phyloP scores from a whole-genome alignment of 2,329 filamentous ascomycete genomes.

The Pseudogymnoascus sp. region DNA sequence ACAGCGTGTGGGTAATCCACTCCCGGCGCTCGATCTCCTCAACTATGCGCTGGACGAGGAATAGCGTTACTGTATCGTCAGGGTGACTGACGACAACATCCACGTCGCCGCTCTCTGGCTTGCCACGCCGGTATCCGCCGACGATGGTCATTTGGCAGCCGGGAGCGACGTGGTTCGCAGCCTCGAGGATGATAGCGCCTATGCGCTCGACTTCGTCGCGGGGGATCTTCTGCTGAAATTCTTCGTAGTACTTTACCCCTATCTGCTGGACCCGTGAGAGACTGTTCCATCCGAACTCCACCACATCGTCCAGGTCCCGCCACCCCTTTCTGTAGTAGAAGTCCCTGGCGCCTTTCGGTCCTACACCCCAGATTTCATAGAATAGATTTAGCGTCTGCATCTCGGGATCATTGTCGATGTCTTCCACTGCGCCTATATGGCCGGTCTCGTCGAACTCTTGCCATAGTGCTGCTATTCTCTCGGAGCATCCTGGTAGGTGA shows the following conservation, averaged over 20 bases:
- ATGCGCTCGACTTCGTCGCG: constrained; percentile 67
- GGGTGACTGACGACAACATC: constrained; percentile 79
- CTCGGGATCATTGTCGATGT: constrained; percentile 54
- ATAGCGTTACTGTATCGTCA: constrained; percentile 56
- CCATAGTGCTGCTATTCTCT: constrained; percentile 70
- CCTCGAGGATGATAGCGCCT: constrained; percentile 49
- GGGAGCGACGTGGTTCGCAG: constrained; percentile 55
- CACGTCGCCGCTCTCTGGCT: constrained; percentile 64
- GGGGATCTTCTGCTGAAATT: constrained; percentile 65
- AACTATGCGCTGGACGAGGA: constrained; percentile 67
- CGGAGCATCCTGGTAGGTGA: constrained; percentile 67
- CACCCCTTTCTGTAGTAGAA: constrained; percentile 69
- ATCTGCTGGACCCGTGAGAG: constrained; percentile 83
- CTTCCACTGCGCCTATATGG: constrained; percentile 52
- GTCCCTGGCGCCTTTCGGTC: constrained; percentile 66
- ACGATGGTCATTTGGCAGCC: constrained; percentile 54
- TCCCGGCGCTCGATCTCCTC: constrained; percentile 56
- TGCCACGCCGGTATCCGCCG: constrained; percentile 60
- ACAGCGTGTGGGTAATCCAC: constrained; percentile 76
- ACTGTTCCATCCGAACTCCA: constrained; percentile 70
- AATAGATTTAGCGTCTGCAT: constrained; percentile 61
- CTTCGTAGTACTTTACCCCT: constrained; percentile 86
- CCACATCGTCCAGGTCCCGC: constrained; percentile 76
- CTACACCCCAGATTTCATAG: constrained; percentile 88
- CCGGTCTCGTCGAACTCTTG: constrained; percentile 61